Percentiles rank a stretch among this genome's conserved stretches.
Evolutionary conservation across 306 rosid genomes (phyloP).

Genomic region (Ammopiptanthus mongolicus): DNA sequence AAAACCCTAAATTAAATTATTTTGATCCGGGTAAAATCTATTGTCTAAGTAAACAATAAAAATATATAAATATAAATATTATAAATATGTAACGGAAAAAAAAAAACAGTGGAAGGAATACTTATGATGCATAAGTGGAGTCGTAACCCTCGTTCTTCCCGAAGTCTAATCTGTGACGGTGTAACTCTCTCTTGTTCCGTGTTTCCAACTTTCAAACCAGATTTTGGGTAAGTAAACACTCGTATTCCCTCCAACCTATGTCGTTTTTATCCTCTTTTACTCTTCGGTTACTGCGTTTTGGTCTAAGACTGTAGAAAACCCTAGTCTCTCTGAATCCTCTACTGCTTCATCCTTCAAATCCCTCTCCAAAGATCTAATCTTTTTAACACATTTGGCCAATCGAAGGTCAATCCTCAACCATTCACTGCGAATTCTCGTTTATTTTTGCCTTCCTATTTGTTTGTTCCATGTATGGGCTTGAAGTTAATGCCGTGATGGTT

Average conservation of each 20-base stretch:
- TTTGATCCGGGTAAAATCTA: too few species aligned
- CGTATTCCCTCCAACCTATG: background rate
- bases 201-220: background rate
- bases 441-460: background rate
- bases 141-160: background rate
- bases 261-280: conserved; percentile 18
- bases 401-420: background rate
- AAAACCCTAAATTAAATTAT: too few species aligned
- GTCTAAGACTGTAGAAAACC: conserved; percentile 19
- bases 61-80: too few species aligned
- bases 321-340: conserved; percentile 19
- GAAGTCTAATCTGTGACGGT: background rate
- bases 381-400: conserved; percentile 1
- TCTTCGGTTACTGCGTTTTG: conserved; percentile 18
- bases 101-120: background rate
- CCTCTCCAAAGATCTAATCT: background rate
- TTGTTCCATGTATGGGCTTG: background rate
- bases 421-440: background rate
- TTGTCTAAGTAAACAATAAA: too few species aligned
- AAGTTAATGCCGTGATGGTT: background rate
- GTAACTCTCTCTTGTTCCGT: background rate
- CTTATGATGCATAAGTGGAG: background rate
- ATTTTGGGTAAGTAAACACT: conserved; percentile 17
- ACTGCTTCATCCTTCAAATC: background rate
- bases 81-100: background rate